These are phyloP conservation scores for Vachellia collinsii DNA, from an alignment of 306 rosid genomes.

Conservation along the genomic window DNA sequence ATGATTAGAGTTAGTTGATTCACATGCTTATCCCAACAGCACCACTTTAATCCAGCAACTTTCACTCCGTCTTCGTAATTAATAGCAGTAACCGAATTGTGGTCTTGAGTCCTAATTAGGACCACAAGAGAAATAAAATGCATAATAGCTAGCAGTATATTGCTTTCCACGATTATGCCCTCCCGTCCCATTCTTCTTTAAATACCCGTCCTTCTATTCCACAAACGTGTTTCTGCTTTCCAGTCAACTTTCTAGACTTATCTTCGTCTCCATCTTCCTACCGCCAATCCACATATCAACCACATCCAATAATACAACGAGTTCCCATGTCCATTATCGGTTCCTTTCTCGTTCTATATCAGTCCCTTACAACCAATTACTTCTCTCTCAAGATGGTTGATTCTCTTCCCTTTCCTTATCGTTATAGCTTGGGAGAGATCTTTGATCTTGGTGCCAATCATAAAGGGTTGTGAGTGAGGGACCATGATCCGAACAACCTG, in stretches of 20 bases:
- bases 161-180: not conserved
- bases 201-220: not conserved
- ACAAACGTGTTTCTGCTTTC: not conserved
- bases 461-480: not conserved
- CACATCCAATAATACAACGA: not conserved
- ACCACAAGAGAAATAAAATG: not conserved
- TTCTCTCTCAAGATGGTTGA: not conserved
- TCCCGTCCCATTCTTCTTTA: not conserved
- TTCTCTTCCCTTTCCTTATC: not conserved
- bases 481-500: conserved; percentile 6
- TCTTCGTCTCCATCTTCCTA: not conserved
- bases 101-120: not conserved
- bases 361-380: not conserved
- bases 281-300: not conserved
- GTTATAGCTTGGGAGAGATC: not conserved
- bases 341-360: conserved; percentile 4
- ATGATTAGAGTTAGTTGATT: conserved; percentile 19
- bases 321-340: not conserved
- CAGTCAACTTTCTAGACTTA: not conserved
- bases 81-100: not conserved
- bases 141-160: not conserved
- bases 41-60: not conserved
- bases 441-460: not conserved
- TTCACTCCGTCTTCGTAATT: conserved; percentile 6
- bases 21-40: not conserved